phyloP scores from a whole-genome alignment of 352 stramenopile species.

The Phytophthora fragariae region DNA sequence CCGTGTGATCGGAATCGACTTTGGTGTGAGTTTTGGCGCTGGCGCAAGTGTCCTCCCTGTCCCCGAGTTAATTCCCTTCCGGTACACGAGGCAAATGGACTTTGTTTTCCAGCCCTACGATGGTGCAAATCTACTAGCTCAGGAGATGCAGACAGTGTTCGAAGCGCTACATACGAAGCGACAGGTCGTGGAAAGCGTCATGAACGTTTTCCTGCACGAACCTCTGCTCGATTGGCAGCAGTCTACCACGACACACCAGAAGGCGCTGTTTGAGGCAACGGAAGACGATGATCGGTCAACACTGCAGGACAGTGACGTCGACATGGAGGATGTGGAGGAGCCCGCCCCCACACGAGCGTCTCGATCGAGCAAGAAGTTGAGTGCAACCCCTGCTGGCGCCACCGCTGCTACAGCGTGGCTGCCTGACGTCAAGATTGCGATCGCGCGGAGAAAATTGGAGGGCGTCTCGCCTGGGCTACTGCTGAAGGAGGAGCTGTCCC shows the following conservation, averaged over 20 bases:
- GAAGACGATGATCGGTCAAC: conserved; percentile 31
- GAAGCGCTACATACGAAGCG: conserved; percentile 84
- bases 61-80: conserved; percentile 92
- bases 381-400: conserved; percentile 2
- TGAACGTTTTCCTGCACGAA: conserved; percentile 94
- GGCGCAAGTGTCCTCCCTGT: conserved; percentile 85
- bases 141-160: conserved; percentile 89
- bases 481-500: conserved; percentile 77
- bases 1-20: conserved; percentile 91
- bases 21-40: conserved; percentile 92
- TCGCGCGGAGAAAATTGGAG: conserved; percentile 78
- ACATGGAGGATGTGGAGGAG: conserved; percentile 41
- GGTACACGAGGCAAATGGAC: conserved; percentile 85
- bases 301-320: conserved; percentile 41
- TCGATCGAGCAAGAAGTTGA: conserved; percentile 25
- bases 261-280: conserved; percentile 54
- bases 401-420: conserved; percentile 54
- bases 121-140: conserved; percentile 63
- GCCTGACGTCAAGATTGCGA: conserved; percentile 80
- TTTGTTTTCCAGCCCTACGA: conserved; percentile 79
- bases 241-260: conserved; percentile 67
- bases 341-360: background rate
- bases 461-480: conserved; percentile 71
- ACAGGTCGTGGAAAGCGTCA: conserved; percentile 87
- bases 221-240: conserved; percentile 92